phyloP scores from a whole-genome alignment of 495 filamentous ascomycete species.

The Talaromyces stipitatus region DNA sequence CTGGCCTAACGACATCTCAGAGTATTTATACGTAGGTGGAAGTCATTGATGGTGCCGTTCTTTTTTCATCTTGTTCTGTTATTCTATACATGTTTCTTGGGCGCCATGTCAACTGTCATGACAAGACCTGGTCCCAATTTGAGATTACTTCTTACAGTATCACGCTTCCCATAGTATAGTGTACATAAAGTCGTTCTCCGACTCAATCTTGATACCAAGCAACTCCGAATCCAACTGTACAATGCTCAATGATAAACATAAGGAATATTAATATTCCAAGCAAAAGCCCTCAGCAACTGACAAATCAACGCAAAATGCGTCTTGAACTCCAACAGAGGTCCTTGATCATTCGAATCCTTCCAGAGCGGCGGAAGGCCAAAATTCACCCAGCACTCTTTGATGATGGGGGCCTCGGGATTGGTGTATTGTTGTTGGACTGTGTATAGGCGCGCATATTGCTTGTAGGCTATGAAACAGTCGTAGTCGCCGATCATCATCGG shows the following conservation, averaged over 20 bases:
- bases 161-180: background rate
- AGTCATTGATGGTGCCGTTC: background rate
- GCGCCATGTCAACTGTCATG: no score
- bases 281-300: slow-evolving; percentile 4
- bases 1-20: background rate
- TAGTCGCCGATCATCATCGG: background rate
- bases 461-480: slow-evolving; percentile 1
- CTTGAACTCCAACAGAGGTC: slow-evolving; percentile 1
- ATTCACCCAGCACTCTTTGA: background rate
- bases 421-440: background rate
- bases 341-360: background rate
- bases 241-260: background rate
- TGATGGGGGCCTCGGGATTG: background rate
- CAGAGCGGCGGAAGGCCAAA: background rate
- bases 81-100: no score
- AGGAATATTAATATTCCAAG: slow-evolving; percentile 3
- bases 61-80: no score
- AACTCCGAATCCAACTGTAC: background rate
- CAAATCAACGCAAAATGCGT: background rate
- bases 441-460: background rate
- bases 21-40: slow-evolving; percentile 1
- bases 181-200: background rate
- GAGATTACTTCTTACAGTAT: no score
- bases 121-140: no score
- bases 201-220: background rate